Percentiles rank a stretch among this genome's conserved stretches.
phyloP scores from a whole-genome alignment of 1,139 yeast genomes.

The Kurtzmaniella quercitrusa region DNA sequence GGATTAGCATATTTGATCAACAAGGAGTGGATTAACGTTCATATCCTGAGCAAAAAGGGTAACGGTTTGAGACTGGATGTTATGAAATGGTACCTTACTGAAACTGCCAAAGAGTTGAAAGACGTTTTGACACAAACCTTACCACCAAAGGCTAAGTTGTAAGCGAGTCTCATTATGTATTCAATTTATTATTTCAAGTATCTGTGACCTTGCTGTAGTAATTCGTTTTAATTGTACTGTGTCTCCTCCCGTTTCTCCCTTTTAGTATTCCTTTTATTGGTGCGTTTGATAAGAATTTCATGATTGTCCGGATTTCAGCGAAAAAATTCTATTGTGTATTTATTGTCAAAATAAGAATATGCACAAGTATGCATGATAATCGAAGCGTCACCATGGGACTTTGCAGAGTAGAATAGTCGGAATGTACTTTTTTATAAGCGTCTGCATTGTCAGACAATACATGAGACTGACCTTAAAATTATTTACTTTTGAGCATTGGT shows the following conservation, averaged over 20 bases:
- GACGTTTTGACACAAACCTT: constrained; percentile 49
- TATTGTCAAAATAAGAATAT: not conserved
- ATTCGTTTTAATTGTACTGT: too few relatives aligned
- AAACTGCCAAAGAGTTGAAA: constrained; percentile 80
- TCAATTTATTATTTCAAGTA: too few relatives aligned
- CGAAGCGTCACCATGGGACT: not conserved
- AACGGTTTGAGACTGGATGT: constrained; percentile 65
- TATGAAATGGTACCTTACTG: constrained; percentile 66
- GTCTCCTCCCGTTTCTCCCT: not conserved
- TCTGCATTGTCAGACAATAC: too few relatives aligned
- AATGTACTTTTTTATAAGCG: too few relatives aligned
- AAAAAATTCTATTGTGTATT: not conserved
- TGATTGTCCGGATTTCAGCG: not conserved
- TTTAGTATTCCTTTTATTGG: not conserved
- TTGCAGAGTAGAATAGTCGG: not conserved
- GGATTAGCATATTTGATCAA: constrained; percentile 94
- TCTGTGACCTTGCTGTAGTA: too few relatives aligned
- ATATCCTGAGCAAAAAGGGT: constrained; percentile 73
- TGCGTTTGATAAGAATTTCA: not conserved
- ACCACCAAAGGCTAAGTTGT: constrained; percentile 38
- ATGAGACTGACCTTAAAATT: too few relatives aligned
- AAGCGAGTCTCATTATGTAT: too few relatives aligned
- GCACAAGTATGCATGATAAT: not conserved
- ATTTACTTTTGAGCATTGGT: too few relatives aligned
- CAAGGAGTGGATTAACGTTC: constrained; percentile 80